Conservation (phyloP, 495 filamentous ascomycete genomes). For the Filosporella fistucella region DNA sequence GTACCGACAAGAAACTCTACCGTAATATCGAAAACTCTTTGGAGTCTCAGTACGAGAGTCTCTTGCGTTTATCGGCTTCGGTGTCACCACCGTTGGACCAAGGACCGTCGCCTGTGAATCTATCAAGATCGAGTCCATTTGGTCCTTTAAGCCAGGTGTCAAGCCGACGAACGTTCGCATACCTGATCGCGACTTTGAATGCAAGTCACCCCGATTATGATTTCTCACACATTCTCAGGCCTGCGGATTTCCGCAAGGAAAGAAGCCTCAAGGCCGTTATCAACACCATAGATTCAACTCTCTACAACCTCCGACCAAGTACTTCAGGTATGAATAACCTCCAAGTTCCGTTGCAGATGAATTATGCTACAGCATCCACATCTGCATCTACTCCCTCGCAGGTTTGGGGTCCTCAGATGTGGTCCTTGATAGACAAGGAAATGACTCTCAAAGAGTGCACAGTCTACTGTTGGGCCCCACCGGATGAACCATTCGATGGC, state of each 20-base stretch:
- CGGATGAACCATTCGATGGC: constrained; percentile 79
- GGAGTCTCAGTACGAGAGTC: constrained; percentile 82
- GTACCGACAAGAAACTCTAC: constrained; percentile 89
- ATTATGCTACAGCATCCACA: constrained; percentile 32
- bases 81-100: constrained; percentile 70
- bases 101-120: constrained; percentile 57
- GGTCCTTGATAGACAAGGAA: constrained; percentile 85
- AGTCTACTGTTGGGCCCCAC: constrained; percentile 79
- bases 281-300: constrained; percentile 73
- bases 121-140: constrained; percentile 84
- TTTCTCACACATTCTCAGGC: constrained; percentile 85
- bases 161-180: constrained; percentile 88
- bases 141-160: constrained; percentile 81
- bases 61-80: constrained; percentile 74
- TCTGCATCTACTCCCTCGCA: constrained; percentile 43
- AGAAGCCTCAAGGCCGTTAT: constrained; percentile 70
- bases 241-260: constrained; percentile 82
- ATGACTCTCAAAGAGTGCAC: constrained; percentile 84
- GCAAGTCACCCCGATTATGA: constrained; percentile 97
- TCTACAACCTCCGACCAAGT: constrained; percentile 74
- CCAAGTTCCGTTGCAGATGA: constrained; percentile 25
- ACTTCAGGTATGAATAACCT: constrained; percentile 23
- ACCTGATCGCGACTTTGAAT: constrained; percentile 96
- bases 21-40: constrained; percentile 87
- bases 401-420: constrained; percentile 81